These are phyloP conservation scores for Cicer pinnatifidum DNA, from an alignment of 306 rosid species.

Conservation along the genomic window DNA sequence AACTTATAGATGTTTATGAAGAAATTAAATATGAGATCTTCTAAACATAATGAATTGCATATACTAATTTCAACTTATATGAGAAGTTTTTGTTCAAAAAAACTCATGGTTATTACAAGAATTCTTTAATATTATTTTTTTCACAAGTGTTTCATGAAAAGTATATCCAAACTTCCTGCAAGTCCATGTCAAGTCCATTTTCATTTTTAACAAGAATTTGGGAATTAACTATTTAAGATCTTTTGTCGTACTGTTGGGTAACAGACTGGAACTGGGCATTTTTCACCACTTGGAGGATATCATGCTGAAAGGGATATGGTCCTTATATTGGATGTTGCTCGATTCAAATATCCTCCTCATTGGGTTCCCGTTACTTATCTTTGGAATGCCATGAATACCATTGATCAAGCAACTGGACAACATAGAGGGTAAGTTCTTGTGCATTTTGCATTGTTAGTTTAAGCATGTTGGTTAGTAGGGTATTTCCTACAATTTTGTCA, in stretches of 20 bases:
- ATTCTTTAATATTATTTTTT: background rate
- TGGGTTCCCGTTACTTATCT: constrained; percentile 90
- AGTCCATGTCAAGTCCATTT: background rate
- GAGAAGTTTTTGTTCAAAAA: background rate
- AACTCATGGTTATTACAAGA: background rate
- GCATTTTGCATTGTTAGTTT: background rate
- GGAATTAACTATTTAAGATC: constrained; percentile 1
- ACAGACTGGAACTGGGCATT: constrained; percentile 93
- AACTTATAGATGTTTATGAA: background rate
- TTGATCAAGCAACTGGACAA: constrained; percentile 72
- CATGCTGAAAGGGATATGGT: constrained; percentile 84
- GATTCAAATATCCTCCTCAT: constrained; percentile 94
- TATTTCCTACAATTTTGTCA: constrained; percentile 19
- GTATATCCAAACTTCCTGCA: background rate
- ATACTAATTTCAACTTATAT: background rate
- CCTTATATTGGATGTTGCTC: constrained; percentile 91
- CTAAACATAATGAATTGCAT: background rate
- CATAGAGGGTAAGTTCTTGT: constrained; percentile 66
- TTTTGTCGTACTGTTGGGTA: constrained; percentile 42
- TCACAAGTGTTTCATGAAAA: too few species aligned
- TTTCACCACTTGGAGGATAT: constrained; percentile 94
- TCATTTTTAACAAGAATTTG: constrained; percentile 5
- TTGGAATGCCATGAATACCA: constrained; percentile 80
- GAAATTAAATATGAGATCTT: background rate
- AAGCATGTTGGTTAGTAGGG: constrained; percentile 8